Base-by-base conservation (phyloP, 495 filamentous ascomycete genomes). In the Penicillium chermesinum region DNA sequence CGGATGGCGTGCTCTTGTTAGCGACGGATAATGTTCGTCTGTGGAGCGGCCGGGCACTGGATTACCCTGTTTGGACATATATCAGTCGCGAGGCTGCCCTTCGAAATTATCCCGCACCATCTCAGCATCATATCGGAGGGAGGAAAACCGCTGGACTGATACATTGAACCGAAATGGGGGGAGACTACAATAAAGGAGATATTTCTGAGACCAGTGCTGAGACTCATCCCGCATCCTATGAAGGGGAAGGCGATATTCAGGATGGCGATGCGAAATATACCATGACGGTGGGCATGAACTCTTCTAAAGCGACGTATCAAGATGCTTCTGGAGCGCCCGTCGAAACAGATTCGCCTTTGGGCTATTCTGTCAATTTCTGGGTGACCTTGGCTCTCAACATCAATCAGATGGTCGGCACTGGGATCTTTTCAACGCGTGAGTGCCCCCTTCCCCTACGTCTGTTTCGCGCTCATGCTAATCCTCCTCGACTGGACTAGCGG, bases 331-430 rank as follows among this genome's bases (percentile, higher is more conserved):
- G 83, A 8, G 83, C 83, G 4, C 83, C 83, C 0, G 76, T 85
- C 7, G 83, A 85, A 52, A 61, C 53, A 0, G 49, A 62, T 13
- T 84, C 80, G 8, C 80, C 83, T 0, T 61, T 86, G 17, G 83
- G 82, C 3, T 83, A 83, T 55, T 59, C 72, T 3, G 81, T 84
- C 8, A 74, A 74, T 2, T 67, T 65, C 9, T 44, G 79, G 41
- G 79, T 79, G 8, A 76, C 79, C 16, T 65, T 83, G 32, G 81
- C 81, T 50, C 59, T 86, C 19, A 85, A 85, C 48, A 53, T 86
- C 19, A 80, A 75, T 50, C 75, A 78, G 57, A 86, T 85, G 80
- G 74, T 86, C 45, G 82, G 82, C 0, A 84, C 81, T 0, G 81
- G 82, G 10, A 73, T 86, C 2, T 86, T 80, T 59, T 81, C 80